Percentiles rank a stretch among this genome's conserved stretches.
These are phyloP conservation scores for Graphilbum sp. DNA, from an alignment of 2,329 filamentous ascomycete species.

Conservation along the genomic window DNA sequence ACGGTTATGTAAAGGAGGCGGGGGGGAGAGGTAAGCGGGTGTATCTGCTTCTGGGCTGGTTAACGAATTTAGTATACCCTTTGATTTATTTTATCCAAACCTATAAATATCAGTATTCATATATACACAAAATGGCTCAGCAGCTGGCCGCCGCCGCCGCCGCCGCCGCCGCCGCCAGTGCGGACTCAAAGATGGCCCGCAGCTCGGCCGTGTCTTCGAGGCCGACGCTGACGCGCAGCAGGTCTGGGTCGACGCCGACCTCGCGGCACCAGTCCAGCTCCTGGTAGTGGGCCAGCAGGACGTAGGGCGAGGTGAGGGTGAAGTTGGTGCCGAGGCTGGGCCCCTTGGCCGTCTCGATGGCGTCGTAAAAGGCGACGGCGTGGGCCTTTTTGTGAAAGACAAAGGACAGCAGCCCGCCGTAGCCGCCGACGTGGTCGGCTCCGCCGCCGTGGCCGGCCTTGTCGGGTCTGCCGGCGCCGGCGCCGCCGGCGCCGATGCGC, in stretches of 20 bases:
- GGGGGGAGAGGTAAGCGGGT: background rate
- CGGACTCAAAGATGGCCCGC: slow-evolving; percentile 44
- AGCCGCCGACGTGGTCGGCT: slow-evolving; percentile 46
- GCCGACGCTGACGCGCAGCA: slow-evolving; percentile 80
- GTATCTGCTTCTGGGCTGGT: no score
- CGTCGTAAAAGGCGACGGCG: slow-evolving; percentile 71
- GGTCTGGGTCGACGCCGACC: slow-evolving; percentile 63
- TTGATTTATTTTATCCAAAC: no score
- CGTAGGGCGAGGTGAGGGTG: slow-evolving; percentile 80
- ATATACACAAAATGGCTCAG: no score
- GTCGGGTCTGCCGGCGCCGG: no score
- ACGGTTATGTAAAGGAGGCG: slow-evolving; percentile 33
- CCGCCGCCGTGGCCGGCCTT: slow-evolving; percentile 43
- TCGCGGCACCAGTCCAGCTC: slow-evolving; percentile 82
- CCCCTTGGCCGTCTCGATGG: slow-evolving; percentile 75
- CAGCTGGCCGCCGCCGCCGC: no score
- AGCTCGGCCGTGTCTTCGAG: slow-evolving; percentile 62
- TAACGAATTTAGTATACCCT: no score
- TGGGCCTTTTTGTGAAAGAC: slow-evolving; percentile 57
- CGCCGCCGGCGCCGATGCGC: slow-evolving; percentile 43
- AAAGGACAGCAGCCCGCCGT: slow-evolving; percentile 77
- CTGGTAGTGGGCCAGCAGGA: slow-evolving; percentile 75
- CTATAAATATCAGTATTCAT: no score
- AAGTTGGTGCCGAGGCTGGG: slow-evolving; percentile 96
- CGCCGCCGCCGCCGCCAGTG: slow-evolving; percentile 41